phyloP scores from a whole-genome alignment of 2,329 filamentous ascomycete species.

The Aspergillus fijiensis region DNA sequence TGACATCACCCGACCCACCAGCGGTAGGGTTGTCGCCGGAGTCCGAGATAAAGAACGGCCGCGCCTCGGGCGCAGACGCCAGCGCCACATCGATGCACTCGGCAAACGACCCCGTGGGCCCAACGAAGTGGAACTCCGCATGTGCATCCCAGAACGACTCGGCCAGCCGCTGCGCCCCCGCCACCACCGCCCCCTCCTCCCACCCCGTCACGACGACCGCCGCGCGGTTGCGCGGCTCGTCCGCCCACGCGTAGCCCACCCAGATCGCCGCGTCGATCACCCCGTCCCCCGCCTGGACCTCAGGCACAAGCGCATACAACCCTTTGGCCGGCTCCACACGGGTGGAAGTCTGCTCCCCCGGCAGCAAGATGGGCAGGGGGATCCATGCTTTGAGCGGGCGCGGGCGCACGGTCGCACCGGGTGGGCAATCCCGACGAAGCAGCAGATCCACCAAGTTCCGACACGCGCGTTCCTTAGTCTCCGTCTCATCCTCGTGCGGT shows the following conservation, averaged over 20 bases:
- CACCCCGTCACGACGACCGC: conserved; percentile 54
- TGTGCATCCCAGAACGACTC: conserved; percentile 50
- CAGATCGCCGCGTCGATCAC: conserved; percentile 55
- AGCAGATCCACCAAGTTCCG: conserved; percentile 49
- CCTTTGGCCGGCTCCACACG: conserved; percentile 53
- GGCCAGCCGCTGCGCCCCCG: conserved; percentile 49
- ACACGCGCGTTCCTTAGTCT: conserved; percentile 55
- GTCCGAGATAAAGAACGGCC: conserved; percentile 56
- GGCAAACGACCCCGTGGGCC: conserved; percentile 49
- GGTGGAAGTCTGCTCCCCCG: conserved; percentile 57
- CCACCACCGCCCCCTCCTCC: conserved; percentile 41
- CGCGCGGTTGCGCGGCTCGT: conserved; percentile 54
- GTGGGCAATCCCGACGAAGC: conserved; percentile 23
- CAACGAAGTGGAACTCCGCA: conserved; percentile 53
- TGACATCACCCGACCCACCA: conserved; percentile 55
- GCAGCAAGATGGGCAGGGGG: conserved; percentile 53
- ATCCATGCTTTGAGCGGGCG: conserved; percentile 55
- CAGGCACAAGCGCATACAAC: conserved; percentile 51
- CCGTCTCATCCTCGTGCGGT: conserved; percentile 52
- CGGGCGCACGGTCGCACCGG: neutral
- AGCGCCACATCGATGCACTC: conserved; percentile 52
- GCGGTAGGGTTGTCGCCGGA: conserved; percentile 58
- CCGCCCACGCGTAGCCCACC: conserved; percentile 59
- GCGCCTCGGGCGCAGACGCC: conserved; percentile 28
- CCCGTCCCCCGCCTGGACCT: conserved; percentile 42